A percentile compares a stretch with the other conserved stretches of the same genome.
Evolutionary conservation across 495 filamentous ascomycete species (phyloP).

Genomic region (Neurospora sp.): DNA sequence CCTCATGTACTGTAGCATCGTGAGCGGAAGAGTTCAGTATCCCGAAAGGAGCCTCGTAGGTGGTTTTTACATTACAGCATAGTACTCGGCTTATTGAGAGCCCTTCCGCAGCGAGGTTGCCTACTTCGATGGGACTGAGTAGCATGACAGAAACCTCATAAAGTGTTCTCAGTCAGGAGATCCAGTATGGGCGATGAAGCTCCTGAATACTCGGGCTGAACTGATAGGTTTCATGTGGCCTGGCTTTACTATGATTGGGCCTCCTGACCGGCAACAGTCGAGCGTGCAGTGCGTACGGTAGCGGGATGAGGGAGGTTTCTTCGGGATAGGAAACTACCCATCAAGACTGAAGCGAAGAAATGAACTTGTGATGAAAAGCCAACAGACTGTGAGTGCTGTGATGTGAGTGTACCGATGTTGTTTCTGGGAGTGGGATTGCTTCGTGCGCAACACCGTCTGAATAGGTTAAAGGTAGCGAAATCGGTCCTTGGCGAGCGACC

Average conservation of each 20-base stretch:
- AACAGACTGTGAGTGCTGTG: neutral
- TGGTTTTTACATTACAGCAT: neutral
- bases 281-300: neutral
- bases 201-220: neutral
- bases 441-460: neutral
- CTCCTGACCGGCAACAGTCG: neutral
- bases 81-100: neutral
- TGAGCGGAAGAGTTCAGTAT: neutral
- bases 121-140: neutral
- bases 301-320: neutral
- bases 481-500: neutral
- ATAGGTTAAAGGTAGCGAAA: neutral
- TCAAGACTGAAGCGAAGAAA: neutral
- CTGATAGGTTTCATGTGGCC: neutral
- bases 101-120: neutral
- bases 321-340: neutral
- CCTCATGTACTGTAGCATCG: neutral
- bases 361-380: neutral
- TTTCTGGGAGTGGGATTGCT: neutral
- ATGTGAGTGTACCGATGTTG: neutral
- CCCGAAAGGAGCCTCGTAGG: neutral
- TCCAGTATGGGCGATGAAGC: neutral
- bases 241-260: neutral
- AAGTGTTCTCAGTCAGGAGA: neutral
- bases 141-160: neutral